phyloP scores from a whole-genome alignment of 2,329 filamentous ascomycete genomes.

The Ophiobolus disseminans region DNA sequence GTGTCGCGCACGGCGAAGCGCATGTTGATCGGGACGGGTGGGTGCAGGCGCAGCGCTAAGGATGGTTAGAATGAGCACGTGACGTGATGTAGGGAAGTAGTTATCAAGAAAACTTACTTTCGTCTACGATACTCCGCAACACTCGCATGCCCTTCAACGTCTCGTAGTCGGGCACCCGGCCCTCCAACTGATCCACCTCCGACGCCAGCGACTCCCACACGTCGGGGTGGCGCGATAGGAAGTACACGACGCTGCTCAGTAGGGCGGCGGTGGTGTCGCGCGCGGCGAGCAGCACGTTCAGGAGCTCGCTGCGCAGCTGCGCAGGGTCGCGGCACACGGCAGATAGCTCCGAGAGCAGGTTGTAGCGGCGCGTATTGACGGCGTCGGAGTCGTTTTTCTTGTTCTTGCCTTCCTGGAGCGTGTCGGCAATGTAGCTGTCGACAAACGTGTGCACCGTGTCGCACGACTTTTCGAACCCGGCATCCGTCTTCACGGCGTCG shows the following conservation, averaged over 20 bases:
- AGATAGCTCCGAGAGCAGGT: background rate
- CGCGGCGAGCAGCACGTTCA: conserved; percentile 50
- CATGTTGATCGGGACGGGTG: background rate
- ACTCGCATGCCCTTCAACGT: background rate
- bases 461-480: too few relatives aligned
- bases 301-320: conserved; percentile 40
- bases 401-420: background rate
- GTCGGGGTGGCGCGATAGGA: conserved; percentile 20
- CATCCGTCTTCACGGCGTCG: too few relatives aligned
- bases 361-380: background rate
- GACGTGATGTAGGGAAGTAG: background rate
- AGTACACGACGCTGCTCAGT: conserved; percentile 37
- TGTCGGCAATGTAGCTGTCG: too few relatives aligned
- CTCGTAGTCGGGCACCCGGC: background rate
- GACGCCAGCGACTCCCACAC: background rate
- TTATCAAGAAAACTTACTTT: background rate
- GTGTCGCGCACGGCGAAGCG: background rate
- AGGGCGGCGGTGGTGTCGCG: conserved; percentile 40
- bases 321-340: too few relatives aligned
- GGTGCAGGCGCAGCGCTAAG: background rate
- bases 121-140: background rate
- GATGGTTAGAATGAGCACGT: background rate
- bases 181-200: background rate
- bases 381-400: background rate
- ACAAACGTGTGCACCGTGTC: too few relatives aligned